Percentiles rank a stretch among this genome's conserved stretches.
These are phyloP conservation scores for peach (Prunus persica) DNA, from an alignment of 306 rosid genomes.

Conservation along the genomic window Prunus_persica_NCBIv2 NC_034014.1:17754001-17754500, in stretches of 20 bases:
- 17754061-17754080: slow-evolving; percentile 46
- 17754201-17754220: slow-evolving; percentile 87
- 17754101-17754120: slow-evolving; percentile 35
- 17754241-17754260: slow-evolving; percentile 64
- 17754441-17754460: slow-evolving; percentile 54
- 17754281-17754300: slow-evolving; percentile 71
- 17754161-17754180: slow-evolving; percentile 60
- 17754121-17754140: slow-evolving; percentile 64
- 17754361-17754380: slow-evolving; percentile 73
- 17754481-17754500: slow-evolving; percentile 78
- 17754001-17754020: slow-evolving; percentile 54
- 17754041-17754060: slow-evolving; percentile 32
- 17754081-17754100: slow-evolving; percentile 24
- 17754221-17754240: slow-evolving; percentile 76
- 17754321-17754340: slow-evolving; percentile 85
- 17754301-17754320: slow-evolving; percentile 78
- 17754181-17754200: slow-evolving; percentile 84
- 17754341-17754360: slow-evolving; percentile 70
- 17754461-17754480: slow-evolving; percentile 58
- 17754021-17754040: slow-evolving; percentile 45
- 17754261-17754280: slow-evolving; percentile 78
- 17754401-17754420: slow-evolving; percentile 79
- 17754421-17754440: slow-evolving; percentile 85
- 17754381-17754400: slow-evolving; percentile 59
- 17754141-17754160: slow-evolving; percentile 63